Percentiles rank a stretch among this genome's conserved stretches.
These are phyloP conservation scores for Pezicula carpinea DNA, from an alignment of 2,329 filamentous ascomycete genomes.

Conservation along the genomic window DNA sequence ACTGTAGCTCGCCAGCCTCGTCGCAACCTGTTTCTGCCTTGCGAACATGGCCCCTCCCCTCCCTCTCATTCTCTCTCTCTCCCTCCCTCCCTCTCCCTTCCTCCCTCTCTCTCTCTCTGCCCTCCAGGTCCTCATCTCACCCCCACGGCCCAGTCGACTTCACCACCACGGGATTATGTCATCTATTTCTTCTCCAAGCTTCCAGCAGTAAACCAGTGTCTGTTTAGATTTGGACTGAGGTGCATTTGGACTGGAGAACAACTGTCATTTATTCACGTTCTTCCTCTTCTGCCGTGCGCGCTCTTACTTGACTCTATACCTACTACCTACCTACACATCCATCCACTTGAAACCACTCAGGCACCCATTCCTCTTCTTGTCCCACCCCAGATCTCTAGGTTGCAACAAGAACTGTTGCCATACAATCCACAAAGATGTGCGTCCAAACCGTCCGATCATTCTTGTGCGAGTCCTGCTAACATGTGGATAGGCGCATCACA, in stretches of 20 bases:
- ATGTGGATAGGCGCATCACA: constrained; percentile 68
- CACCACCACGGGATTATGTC: not conserved
- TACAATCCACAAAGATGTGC: constrained; percentile 12
- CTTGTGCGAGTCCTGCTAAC: constrained; percentile 7
- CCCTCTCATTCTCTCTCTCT: not conserved
- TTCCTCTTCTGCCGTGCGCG: no score
- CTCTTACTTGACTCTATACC: not conserved
- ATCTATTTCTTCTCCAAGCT: not conserved
- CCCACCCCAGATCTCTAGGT: not conserved
- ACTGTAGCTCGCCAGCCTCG: not conserved
- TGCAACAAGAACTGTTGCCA: not conserved
- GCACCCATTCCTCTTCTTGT: not conserved
- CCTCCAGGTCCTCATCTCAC: not conserved
- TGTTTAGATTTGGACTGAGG: not conserved
- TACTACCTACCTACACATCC: not conserved
- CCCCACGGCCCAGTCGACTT: not conserved
- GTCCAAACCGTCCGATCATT: constrained; percentile 4
- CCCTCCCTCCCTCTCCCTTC: not conserved
- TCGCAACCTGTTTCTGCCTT: not conserved
- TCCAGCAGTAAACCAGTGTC: not conserved
- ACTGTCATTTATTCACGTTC: no score
- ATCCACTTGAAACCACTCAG: not conserved
- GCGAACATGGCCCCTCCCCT: not conserved
- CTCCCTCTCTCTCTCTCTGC: not conserved
- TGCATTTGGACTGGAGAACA: not conserved